These are phyloP conservation scores for Zopfochytrium polystomum DNA, from an alignment of 371 early-diverging fungal genomes.

Conservation along the genomic window DNA sequence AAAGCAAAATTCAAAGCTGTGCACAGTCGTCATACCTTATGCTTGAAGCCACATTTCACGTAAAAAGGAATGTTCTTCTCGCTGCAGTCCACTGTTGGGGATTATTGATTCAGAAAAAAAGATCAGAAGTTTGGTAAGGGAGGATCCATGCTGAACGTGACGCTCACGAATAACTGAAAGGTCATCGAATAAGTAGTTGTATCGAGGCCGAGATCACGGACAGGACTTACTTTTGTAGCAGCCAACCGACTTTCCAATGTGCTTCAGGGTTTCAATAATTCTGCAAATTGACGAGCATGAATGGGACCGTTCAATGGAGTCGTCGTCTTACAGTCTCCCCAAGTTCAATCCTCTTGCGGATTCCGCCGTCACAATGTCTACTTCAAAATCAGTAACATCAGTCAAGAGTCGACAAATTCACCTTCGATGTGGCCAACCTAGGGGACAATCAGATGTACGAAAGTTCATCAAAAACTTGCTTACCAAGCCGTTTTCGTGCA, in stretches of 20 bases:
- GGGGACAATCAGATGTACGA: background rate
- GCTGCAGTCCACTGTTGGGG: conserved; percentile 85
- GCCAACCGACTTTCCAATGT: conserved; percentile 50
- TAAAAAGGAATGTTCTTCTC: conserved; percentile 87
- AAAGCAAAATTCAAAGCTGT: background rate
- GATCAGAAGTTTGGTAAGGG: background rate
- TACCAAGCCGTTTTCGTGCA: conserved; percentile 81
- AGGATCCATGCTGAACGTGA: too few species aligned
- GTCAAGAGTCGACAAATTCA: too few species aligned
- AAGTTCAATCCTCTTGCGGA: conserved; percentile 91
- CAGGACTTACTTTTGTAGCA: conserved; percentile 54
- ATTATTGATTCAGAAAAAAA: conserved; percentile 47
- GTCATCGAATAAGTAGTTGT: conserved; percentile 2
- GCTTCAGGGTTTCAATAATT: conserved; percentile 55
- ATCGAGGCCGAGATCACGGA: too few species aligned
- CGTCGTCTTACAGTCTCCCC: conserved; percentile 40
- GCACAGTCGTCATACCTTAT: conserved; percentile 52
- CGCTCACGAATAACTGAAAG: conserved; percentile 2
- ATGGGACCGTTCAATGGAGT: conserved; percentile 5
- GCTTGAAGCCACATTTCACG: conserved; percentile 83
- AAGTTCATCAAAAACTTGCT: conserved; percentile 20
- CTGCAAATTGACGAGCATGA: conserved; percentile 14
- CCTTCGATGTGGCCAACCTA: conserved; percentile 59
- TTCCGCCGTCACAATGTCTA: conserved; percentile 92
- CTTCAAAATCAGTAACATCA: too few species aligned